Percentiles rank a stretch among this genome's conserved stretches.
phyloP scores from a whole-genome alignment of 1,284 basidiomycete genomes.

The Microbotryomycetes sp. region DNA sequence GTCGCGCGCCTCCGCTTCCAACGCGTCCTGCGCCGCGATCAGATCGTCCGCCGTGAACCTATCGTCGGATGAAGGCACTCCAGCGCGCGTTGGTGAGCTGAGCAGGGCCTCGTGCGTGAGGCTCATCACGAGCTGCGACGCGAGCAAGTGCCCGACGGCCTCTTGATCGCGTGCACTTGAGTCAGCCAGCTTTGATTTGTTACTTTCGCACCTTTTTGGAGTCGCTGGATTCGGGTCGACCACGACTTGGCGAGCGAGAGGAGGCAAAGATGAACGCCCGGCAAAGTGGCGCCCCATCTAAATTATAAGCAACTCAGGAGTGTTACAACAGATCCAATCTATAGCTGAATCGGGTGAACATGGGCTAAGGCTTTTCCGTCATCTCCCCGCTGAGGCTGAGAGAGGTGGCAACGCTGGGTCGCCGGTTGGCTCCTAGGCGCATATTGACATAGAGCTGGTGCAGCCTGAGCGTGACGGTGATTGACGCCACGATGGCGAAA shows the following conservation, averaged over 20 bases:
- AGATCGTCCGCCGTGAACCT: not conserved
- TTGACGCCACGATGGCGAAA: not conserved
- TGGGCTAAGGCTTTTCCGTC: too few relatives aligned
- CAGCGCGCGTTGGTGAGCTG: slow-evolving; percentile 27
- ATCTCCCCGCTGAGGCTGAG: too few relatives aligned
- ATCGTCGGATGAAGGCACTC: slow-evolving; percentile 21
- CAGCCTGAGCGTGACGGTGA: not conserved
- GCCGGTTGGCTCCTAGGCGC: too few relatives aligned
- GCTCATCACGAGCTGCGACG: slow-evolving; percentile 9
- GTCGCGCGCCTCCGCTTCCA: slow-evolving; percentile 42
- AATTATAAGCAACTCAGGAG: not conserved
- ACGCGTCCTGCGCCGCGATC: slow-evolving; percentile 16
- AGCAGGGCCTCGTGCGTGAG: slow-evolving; percentile 16
- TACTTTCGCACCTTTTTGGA: not conserved
- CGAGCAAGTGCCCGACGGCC: not conserved
- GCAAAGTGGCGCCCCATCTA: not conserved
- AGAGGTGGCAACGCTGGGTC: not conserved
- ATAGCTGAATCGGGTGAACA: too few relatives aligned
- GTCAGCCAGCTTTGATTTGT: not conserved
- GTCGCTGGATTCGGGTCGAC: not conserved
- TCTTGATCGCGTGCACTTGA: not conserved
- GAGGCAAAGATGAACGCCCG: not conserved
- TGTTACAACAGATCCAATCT: not conserved
- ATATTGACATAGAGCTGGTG: not conserved
- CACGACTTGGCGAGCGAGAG: not conserved